Conservation (phyloP, 495 filamentous ascomycete species). For the Aspergillus haitiensis region DNA sequence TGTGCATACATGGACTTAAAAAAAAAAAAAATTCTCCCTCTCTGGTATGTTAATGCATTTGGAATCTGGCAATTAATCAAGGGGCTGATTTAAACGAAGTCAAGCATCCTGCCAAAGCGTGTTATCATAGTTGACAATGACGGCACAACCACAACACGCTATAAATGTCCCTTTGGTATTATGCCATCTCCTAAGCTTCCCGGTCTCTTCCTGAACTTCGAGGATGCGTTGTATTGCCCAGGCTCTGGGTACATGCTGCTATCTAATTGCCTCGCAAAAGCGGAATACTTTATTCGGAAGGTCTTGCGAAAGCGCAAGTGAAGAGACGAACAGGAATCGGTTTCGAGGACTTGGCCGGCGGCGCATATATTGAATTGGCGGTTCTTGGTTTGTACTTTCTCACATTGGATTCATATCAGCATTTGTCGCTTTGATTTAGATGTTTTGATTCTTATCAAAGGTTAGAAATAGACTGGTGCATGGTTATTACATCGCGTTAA, state of each 20-base stretch:
- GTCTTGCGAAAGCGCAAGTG: not conserved
- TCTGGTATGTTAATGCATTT: no score
- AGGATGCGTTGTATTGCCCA: constrained; percentile 14
- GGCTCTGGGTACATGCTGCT: not conserved
- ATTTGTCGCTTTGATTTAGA: not conserved
- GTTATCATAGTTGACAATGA: constrained; percentile 19
- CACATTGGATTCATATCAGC: not conserved
- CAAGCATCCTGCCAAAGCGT: constrained; percentile 13
- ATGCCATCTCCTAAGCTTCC: constrained; percentile 16
- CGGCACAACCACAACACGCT: constrained; percentile 5
- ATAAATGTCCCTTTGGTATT: constrained; percentile 14
- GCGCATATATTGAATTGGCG: no score
- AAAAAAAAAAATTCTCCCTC: no score
- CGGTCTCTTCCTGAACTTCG: constrained; percentile 19
- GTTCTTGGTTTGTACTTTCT: no score
- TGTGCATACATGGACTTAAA: no score
- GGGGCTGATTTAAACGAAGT: not conserved
- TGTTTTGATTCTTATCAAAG: not conserved
- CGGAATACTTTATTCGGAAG: not conserved
- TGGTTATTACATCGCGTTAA: not conserved
- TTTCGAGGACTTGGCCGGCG: not conserved
- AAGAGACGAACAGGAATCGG: not conserved
- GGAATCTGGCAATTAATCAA: no score
- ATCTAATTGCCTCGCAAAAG: not conserved
- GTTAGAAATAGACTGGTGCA: not conserved